phyloP scores from a whole-genome alignment of 75 land plant genomes.

The Cunninghamia lanceolata region DNA sequence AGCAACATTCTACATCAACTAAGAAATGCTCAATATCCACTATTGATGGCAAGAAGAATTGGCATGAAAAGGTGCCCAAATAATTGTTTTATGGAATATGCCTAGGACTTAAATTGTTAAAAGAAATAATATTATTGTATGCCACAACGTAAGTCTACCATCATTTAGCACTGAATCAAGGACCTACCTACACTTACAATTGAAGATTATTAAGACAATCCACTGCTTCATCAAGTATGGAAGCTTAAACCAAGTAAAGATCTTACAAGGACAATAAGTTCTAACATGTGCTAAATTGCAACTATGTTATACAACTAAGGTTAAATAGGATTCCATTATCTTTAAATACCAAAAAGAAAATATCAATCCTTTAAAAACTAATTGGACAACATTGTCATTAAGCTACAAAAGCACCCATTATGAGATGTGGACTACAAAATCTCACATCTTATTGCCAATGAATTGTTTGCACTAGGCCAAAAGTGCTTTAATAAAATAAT shows the following conservation, averaged over 20 bases:
- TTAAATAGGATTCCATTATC: not conserved
- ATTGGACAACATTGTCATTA: not conserved
- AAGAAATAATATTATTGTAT: not conserved
- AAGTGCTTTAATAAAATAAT: not conserved
- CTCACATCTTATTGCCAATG: not conserved
- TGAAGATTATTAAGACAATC: conserved; percentile 60
- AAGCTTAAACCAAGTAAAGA: conserved; percentile 28
- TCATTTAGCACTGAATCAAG: not conserved
- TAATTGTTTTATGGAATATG: not conserved
- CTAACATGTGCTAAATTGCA: not conserved
- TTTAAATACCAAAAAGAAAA: not conserved
- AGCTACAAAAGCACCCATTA: not conserved
- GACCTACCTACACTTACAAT: conserved; percentile 40
- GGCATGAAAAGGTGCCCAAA: too few species aligned
- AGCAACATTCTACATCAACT: not conserved
- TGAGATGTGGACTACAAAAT: not conserved
- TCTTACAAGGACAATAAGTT: not conserved
- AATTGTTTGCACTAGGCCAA: not conserved
- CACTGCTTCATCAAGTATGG: conserved; percentile 68
- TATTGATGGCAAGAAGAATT: too few species aligned
- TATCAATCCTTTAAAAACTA: not conserved
- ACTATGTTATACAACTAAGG: not conserved
- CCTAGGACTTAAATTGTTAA: too few species aligned
- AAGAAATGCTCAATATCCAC: not conserved
- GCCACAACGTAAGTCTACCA: not conserved